These are phyloP conservation scores for Thuja plicata DNA, from an alignment of 83 land plant species.

Conservation along the genomic window DNA sequence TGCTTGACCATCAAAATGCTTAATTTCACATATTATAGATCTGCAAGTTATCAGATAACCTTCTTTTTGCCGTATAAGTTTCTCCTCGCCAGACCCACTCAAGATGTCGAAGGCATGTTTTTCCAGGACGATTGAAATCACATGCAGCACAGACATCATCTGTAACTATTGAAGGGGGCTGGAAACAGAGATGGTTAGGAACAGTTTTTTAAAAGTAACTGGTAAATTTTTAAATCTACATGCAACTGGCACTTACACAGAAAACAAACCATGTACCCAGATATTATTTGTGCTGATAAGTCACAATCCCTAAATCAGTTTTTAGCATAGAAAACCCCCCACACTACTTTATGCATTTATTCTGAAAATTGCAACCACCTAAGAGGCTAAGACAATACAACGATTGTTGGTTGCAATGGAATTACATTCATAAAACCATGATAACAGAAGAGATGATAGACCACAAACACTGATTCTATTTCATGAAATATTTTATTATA, in stretches of 20 bases:
- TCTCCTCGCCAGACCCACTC: slow-evolving; percentile 99
- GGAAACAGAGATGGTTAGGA: slow-evolving; percentile 11
- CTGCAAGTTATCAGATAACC: slow-evolving; percentile 35
- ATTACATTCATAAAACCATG: background rate
- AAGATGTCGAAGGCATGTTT: slow-evolving; percentile 91
- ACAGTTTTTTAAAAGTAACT: background rate
- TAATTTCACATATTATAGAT: background rate
- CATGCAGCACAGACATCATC: slow-evolving; percentile 98
- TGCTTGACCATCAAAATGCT: background rate
- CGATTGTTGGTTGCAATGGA: background rate
- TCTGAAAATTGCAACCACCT: background rate
- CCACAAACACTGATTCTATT: background rate
- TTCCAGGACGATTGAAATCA: slow-evolving; percentile 99
- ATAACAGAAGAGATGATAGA: background rate
- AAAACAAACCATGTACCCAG: background rate
- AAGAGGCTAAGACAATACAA: background rate
- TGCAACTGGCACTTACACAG: background rate
- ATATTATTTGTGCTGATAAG: background rate
- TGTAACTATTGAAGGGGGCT: slow-evolving; percentile 99
- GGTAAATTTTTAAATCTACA: background rate
- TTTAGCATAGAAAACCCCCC: background rate
- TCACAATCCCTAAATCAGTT: background rate
- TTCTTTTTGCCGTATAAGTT: slow-evolving; percentile 78
- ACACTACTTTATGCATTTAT: background rate
- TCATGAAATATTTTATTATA: background rate